Evolutionary conservation across 1,284 basidiomycete species (phyloP), one percentile per base, ranked within the genome.

Genomic region (Leccinum fallax): DNA sequence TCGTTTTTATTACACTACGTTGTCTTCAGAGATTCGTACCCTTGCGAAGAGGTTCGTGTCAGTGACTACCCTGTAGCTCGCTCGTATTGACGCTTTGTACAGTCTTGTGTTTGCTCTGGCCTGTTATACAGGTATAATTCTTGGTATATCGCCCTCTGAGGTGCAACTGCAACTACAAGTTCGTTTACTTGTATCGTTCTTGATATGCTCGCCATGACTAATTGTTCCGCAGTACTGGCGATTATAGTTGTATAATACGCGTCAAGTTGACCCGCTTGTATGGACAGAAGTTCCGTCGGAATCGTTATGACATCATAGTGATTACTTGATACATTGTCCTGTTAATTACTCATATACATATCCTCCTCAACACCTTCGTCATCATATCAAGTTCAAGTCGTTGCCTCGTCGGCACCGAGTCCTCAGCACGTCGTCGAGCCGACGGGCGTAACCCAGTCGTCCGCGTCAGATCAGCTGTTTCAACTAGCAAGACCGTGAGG

Each of bases 1-100:
- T 71, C 26, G 16, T 63, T 4, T 60, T 57, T 57, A 24, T 66
- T 15, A 46, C 26, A n/a, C 11, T 59, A 6, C 59, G 55, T 6
- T n/a, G 24, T 32, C 48, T 71, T 5, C 51, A 26, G 21, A 61
- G 4, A 48, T 21, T 61, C 16, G 7, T 49, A n/a, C 65, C 61
- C 5, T 21, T 63, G 10, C 70, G 36, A 28, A 28, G 43, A 34
- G 56, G 70, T 74, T 7, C 16, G 69, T 61, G 40, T 54, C 19
- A 16, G 15, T 4, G 16, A n/a, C 24, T 46, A n/a, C 3, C 30
- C 4, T 5, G 0, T 11, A 28, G 19, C 10, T 2, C 30, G 13
- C 10, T 2, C 28, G 13, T 49, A 9, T 55, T 68, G 26, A 71
- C 19, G 2, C 7, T 28, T 34, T 28, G 54, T 5, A 19, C n/a